phyloP scores from a whole-genome alignment of 192 early-diverging fungal species.

The Obelidium mucronatum region DNA sequence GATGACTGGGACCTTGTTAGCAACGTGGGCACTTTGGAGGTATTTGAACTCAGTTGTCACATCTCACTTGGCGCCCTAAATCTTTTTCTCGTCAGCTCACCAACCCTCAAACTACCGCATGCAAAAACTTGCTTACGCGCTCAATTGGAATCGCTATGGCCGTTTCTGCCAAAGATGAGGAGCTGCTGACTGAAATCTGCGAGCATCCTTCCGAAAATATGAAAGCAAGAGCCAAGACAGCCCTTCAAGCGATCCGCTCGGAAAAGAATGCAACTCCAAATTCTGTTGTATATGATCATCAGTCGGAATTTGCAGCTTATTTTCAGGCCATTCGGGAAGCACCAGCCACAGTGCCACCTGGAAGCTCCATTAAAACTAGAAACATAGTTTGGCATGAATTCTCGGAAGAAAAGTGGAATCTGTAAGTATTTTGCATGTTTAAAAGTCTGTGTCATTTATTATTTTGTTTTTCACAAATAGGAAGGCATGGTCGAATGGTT shows the following conservation, averaged over 20 bases:
- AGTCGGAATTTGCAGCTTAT: background rate
- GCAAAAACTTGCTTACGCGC: background rate
- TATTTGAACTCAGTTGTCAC: background rate
- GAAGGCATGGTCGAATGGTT: too few relatives aligned
- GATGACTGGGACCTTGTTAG: conserved; percentile 6
- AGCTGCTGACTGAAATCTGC: background rate
- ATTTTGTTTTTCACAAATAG: background rate
- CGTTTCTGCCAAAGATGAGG: conserved; percentile 5
- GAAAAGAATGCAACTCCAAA: background rate
- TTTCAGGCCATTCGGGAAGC: conserved; percentile 12
- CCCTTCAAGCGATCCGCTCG: background rate
- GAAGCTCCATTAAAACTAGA: background rate
- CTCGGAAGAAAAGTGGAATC: background rate
- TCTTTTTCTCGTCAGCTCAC: background rate
- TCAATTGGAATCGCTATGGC: conserved; percentile 22
- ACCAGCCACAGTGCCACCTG: background rate
- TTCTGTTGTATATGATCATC: too few relatives aligned
- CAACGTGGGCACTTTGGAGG: background rate
- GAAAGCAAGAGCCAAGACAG: background rate
- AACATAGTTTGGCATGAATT: conserved; percentile 1
- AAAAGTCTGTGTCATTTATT: background rate
- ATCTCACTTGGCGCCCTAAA: background rate
- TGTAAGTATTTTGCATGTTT: background rate
- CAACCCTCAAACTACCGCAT: conserved; percentile 21
- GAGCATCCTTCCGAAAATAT: conserved; percentile 15